Evolutionary conservation across 768 basidiomycete genomes (phyloP).

Genomic region (Mycena polygramma): DNA sequence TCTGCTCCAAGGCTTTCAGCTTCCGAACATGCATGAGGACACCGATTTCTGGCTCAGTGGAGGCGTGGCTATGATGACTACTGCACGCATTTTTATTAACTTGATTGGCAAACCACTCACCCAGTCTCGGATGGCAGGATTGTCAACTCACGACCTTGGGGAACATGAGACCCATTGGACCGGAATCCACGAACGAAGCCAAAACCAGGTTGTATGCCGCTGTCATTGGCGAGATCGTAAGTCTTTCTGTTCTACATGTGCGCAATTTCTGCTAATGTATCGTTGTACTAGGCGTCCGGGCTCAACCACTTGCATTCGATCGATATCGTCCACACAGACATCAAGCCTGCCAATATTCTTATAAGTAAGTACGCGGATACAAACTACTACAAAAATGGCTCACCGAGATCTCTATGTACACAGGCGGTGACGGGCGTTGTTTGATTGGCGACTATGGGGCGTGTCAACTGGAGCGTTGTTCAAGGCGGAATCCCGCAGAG

Average conservation of each 20-base stretch:
- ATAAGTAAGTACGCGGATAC: neutral
- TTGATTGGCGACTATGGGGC: no score
- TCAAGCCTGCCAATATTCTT: neutral
- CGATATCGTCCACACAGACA: neutral
- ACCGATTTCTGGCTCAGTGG: no score
- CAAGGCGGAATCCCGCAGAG: no score
- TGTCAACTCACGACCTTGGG: neutral
- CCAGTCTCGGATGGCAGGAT: neutral
- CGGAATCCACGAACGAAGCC: neutral
- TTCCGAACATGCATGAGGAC: neutral
- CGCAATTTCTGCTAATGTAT: neutral
- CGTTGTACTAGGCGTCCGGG: neutral
- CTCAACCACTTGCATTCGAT: neutral
- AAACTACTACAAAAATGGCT: no score
- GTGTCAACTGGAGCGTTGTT: no score
- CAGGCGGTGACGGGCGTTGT: no score
- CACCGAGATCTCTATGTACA: no score
- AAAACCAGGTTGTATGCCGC: conserved; percentile 1
- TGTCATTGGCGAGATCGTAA: conserved; percentile 2
- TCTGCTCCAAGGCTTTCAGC: neutral
- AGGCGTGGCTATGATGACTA: neutral
- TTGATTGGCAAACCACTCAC: no score
- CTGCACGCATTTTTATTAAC: neutral
- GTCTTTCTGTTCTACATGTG: neutral
- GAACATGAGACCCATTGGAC: neutral